Evolutionary conservation across 192 early-diverging fungal genomes (phyloP), one percentile per base, ranked within the genome.

Genomic region (Dispira simplex): DNA sequence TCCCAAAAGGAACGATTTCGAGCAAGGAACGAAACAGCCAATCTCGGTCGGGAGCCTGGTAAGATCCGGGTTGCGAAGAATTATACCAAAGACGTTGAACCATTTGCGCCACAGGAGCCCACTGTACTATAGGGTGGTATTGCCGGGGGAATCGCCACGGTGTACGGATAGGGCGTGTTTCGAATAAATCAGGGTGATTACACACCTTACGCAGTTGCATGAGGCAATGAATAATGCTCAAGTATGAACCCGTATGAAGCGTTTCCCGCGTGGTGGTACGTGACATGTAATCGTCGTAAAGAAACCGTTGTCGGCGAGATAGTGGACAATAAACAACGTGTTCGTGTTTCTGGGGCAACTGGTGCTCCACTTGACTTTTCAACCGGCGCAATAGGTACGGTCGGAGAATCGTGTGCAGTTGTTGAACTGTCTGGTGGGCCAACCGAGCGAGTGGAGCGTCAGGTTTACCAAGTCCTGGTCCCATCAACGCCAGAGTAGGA

Each of bases 251-350:
- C 3, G 77, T 72, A 11, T 75, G 75, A 28, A 92, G 70, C 2
- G 83, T 85, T 52, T 86, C 84, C 45, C 79, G 83, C 11, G 90
- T 92, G 69, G 85, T 85, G 26, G 85, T 80, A 10, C 90, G 83
- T 21, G 81, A 78, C 90, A 92, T 90, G 57, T 84, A 88, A 28
- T 88, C 86, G 49, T 87, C 85, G 55, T 88, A 88, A 14, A 88
- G 76, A 65, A 79, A 88, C 4, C 85, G 70, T 65, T 87, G 85
- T 10, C 85, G 75, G 48, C 82, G 84, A 20, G 79, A 81, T 11
- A 88, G 73, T n/a, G 80, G 74, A 58, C 87, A 89, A 21, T 84
- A 81, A 11, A 90, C 75, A 52, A 88, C 78, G 51, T 85, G 82
- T 63, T 84, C 81, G 46, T 79, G 71, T 52, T 85, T 85, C 52